A percentile compares a stretch with the other conserved stretches of the same genome.
phyloP scores from a whole-genome alignment of 2,329 filamentous ascomycete species.

The Talaromyces sp. region DNA sequence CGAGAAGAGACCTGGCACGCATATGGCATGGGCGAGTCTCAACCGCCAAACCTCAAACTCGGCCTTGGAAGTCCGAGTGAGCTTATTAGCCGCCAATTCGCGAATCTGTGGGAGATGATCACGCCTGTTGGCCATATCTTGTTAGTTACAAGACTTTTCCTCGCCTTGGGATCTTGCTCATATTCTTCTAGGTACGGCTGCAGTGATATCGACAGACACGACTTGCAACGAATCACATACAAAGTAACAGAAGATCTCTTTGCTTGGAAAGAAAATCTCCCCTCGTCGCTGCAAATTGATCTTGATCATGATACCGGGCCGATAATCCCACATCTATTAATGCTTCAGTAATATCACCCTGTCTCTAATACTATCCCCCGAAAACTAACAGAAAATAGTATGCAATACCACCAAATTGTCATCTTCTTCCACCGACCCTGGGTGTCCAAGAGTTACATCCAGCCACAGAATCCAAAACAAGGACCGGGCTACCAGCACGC shows the following conservation, averaged over 20 bases:
- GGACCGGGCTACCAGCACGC: conserved; percentile 42
- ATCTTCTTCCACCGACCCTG: conserved; percentile 43
- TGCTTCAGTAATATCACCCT: conserved; percentile 32
- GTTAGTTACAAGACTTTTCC: conserved; percentile 18
- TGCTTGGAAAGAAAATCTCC: conserved; percentile 38
- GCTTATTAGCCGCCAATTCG: conserved; percentile 33
- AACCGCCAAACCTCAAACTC: conserved; percentile 12
- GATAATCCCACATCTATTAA: conserved; percentile 35
- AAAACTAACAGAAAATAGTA: conserved; percentile 18
- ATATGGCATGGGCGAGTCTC: conserved; percentile 21
- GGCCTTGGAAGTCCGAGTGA: conserved; percentile 28
- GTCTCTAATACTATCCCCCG: neutral
- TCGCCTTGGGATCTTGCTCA: neutral
- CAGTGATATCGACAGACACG: conserved; percentile 33
- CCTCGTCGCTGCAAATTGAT: conserved; percentile 31
- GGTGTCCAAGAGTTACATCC: conserved; percentile 39
- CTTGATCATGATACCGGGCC: conserved; percentile 27
- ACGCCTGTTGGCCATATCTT: conserved; percentile 39
- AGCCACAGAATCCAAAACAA: conserved; percentile 35
- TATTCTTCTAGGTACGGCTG: conserved; percentile 28
- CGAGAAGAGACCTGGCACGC: conserved; percentile 28
- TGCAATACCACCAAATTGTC: conserved; percentile 42
- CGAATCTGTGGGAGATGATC: conserved; percentile 40
- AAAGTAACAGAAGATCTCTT: conserved; percentile 34
- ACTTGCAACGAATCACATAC: conserved; percentile 31